Evolutionary conservation across 257 asterid genomes (phyloP).

Genomic region (Capsicum chinense): DNA sequence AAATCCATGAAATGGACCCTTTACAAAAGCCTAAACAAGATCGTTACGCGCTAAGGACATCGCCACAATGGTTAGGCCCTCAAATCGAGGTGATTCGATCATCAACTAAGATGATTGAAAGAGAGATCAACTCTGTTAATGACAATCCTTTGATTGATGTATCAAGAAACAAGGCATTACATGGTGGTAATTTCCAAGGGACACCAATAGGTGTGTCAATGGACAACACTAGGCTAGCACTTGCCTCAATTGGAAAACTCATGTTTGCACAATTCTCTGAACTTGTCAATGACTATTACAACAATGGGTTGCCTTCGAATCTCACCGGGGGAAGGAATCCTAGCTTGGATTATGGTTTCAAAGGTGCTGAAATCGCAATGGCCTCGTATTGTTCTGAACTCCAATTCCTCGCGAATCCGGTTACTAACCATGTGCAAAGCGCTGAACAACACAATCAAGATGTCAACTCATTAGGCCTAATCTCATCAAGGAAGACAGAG

Average conservation of each 20-base stretch:
- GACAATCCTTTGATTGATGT: slow-evolving; percentile 45
- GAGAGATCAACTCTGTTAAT: slow-evolving; percentile 42
- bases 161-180: slow-evolving; percentile 42
- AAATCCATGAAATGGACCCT: slow-evolving; percentile 37
- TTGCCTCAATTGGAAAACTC: slow-evolving; percentile 40
- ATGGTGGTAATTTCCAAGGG: slow-evolving; percentile 45
- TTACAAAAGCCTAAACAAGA: slow-evolving; percentile 41
- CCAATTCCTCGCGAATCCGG: slow-evolving; percentile 41
- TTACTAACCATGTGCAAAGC: slow-evolving; percentile 43
- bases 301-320: slow-evolving; percentile 43
- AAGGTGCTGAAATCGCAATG: slow-evolving; percentile 44
- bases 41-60: slow-evolving; percentile 42
- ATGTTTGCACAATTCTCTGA: slow-evolving; percentile 42
- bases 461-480: slow-evolving; percentile 42
- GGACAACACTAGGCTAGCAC: slow-evolving; percentile 41
- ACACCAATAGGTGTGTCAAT: slow-evolving; percentile 45
- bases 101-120: slow-evolving; percentile 38
- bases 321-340: slow-evolving; percentile 38
- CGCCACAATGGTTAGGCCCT: slow-evolving; percentile 47
- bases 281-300: slow-evolving; percentile 42
- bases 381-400: slow-evolving; percentile 42
- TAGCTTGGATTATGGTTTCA: slow-evolving; percentile 43
- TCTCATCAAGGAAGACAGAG: slow-evolving; percentile 39
- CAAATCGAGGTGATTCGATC: slow-evolving; percentile 40
- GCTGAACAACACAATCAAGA: slow-evolving; percentile 47